A percentile compares a stretch with the other conserved stretches of the same genome.
These are phyloP conservation scores for Piper betle DNA, from an alignment of 164 flowering plant species.

Conservation along the genomic window DNA sequence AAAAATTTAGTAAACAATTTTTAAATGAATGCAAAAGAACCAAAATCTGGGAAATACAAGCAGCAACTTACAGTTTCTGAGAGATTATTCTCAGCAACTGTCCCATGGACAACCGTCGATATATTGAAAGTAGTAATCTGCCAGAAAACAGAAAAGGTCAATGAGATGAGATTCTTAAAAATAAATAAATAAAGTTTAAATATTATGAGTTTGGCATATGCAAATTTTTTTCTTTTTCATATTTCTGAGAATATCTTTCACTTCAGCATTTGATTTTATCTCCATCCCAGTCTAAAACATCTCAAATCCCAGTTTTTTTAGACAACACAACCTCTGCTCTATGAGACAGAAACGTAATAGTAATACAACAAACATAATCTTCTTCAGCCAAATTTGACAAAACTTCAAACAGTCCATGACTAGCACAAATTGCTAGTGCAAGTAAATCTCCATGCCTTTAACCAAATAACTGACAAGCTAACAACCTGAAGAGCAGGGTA, in stretches of 20 bases:
- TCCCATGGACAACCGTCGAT: conserved; percentile 60
- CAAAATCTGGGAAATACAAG: not conserved
- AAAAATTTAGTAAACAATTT: not conserved
- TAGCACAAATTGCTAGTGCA: no score
- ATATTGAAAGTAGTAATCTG: conserved; percentile 81
- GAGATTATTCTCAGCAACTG: conserved; percentile 40
- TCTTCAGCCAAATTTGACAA: no score
- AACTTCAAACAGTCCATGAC: no score
- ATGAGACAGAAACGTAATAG: no score
- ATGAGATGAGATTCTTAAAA: not conserved
- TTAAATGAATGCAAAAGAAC: not conserved
- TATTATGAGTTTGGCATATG: not conserved
- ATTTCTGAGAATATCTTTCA: not conserved
- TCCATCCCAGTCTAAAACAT: not conserved
- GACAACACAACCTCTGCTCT: no score
- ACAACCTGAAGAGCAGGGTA: not conserved
- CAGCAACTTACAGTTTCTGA: conserved; percentile 26
- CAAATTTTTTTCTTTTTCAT: no score
- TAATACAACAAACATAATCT: no score
- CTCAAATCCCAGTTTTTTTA: not conserved
- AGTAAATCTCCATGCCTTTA: no score
- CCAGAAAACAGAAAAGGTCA: conserved; percentile 4
- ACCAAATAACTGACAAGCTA: not conserved
- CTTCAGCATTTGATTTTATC: not conserved
- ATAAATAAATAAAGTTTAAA: not conserved